Evolutionary conservation across 441 rosid species (phyloP), one percentile per base, ranked within the genome.

Genomic region (Viola pubescens): DNA sequence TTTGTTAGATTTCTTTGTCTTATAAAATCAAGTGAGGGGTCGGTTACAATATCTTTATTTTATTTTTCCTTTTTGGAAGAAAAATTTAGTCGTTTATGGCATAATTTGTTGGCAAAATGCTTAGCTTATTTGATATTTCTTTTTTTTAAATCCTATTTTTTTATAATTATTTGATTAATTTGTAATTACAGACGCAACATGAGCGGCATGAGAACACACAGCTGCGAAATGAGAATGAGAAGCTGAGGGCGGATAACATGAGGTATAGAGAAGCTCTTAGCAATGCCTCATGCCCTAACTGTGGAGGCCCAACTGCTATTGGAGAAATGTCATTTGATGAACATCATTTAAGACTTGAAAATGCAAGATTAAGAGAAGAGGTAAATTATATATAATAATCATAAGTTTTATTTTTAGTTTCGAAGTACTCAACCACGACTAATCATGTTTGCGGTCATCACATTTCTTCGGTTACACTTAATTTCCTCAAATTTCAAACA

Each of bases 281-380:
- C 71, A 92, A 85, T 59, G 83, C 97, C 44, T 84, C 97, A 3
- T 92, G 98, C 65, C 98, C 97, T 43, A 92, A 79, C 42, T 92
- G 98, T 47, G 97, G 98, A 10, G 97, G 98, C 10, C 97, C 91
- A 4, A 87, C 98, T 0, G 84, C 94, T 26, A 66, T 92, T 11
- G 98, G 97, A 34, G 96, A 92, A 60, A 89, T 89, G 92, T 89
- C 98, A 12, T 87, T 86, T 45, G 97, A 89, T 47, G 98, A 92
- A 67, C 98, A 92, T 61, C 95, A 92, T 67, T 64, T 92, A 44
- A 82, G 97, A 39, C 76, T 89, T 37, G 98, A 92, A 75, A 92
- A 92, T 73, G 80, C 87, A 37, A 78, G 92, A 52, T 52, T 92
- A 60, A 75, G 96, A 61, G 97, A 92, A 77, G 98, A 92, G 94